A percentile compares a stretch with the other conserved stretches of the same genome.
Evolutionary conservation across 768 basidiomycete genomes (phyloP).

Genomic region (Pisolithus sp.): DNA sequence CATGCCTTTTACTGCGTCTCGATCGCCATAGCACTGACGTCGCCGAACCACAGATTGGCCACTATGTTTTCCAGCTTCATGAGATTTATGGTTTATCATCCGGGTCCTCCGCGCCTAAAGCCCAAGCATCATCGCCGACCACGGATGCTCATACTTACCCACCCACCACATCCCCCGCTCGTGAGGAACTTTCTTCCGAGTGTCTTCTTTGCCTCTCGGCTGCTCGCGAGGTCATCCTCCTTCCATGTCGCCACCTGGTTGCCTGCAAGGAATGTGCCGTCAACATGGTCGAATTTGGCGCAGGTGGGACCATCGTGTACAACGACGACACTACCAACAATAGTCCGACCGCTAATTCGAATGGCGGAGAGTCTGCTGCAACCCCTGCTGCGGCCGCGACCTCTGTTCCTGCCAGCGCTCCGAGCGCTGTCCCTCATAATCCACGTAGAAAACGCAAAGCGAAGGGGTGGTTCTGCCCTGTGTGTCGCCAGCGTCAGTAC

Average conservation of each 20-base stretch:
- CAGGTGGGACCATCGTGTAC: constrained; percentile 80
- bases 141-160: constrained; percentile 42
- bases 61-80: constrained; percentile 90
- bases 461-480: constrained; percentile 97
- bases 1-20: background rate
- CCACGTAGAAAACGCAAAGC: constrained; percentile 82
- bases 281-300: constrained; percentile 97
- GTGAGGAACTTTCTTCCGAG: constrained; percentile 73
- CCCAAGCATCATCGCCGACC: constrained; percentile 32
- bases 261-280: constrained; percentile 93
- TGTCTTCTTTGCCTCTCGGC: constrained; percentile 88
- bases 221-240: constrained; percentile 84
- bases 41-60: constrained; percentile 60
- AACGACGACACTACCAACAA: constrained; percentile 27
- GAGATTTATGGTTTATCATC: constrained; percentile 91
- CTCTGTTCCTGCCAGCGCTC: constrained; percentile 20
- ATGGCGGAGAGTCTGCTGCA: constrained; percentile 17
- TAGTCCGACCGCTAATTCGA: constrained; percentile 26
- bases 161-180: constrained; percentile 29
- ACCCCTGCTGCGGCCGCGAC: constrained; percentile 15
- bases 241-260: constrained; percentile 90
- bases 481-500: constrained; percentile 86
- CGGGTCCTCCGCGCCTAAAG: constrained; percentile 32
- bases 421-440: constrained; percentile 28
- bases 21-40: constrained; percentile 1